These are phyloP conservation scores for Leptographium procerum DNA, from an alignment of 2,329 filamentous ascomycete genomes.

Conservation along the genomic window DNA sequence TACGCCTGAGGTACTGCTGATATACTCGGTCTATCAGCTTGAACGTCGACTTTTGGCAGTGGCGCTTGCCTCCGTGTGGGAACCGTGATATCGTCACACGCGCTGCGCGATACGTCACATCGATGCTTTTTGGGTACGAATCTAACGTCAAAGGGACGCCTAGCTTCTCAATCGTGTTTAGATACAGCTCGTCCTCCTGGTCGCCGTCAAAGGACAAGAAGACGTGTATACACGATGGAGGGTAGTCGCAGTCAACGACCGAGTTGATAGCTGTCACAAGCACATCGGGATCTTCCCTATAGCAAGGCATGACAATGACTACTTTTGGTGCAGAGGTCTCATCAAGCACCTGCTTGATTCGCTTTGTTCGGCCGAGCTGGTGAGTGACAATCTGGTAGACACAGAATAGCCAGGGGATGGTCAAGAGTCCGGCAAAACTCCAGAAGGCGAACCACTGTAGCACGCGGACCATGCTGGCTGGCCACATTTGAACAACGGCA, in stretches of 20 bases:
- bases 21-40: slow-evolving; percentile 91
- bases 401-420: slow-evolving; percentile 85
- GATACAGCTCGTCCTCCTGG: slow-evolving; percentile 76
- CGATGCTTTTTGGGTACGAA: slow-evolving; percentile 79
- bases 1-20: slow-evolving; percentile 68
- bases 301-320: slow-evolving; percentile 93
- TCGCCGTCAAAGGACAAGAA: slow-evolving; percentile 94
- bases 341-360: slow-evolving; percentile 75
- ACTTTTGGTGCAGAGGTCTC: slow-evolving; percentile 83
- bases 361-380: slow-evolving; percentile 67
- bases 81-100: slow-evolving; percentile 88
- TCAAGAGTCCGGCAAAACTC: slow-evolving; percentile 75
- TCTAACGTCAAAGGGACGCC: slow-evolving; percentile 69
- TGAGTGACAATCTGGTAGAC: slow-evolving; percentile 85
- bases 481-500: slow-evolving; percentile 62
- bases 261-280: slow-evolving; percentile 82
- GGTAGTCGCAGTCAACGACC: slow-evolving; percentile 88
- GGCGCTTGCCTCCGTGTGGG: slow-evolving; percentile 82
- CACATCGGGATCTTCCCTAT: slow-evolving; percentile 78
- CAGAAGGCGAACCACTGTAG: slow-evolving; percentile 96
- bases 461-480: slow-evolving; percentile 51
- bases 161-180: slow-evolving; percentile 74
- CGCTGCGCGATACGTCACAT: slow-evolving; percentile 71
- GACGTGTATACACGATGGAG: slow-evolving; percentile 81
- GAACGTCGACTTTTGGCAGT: slow-evolving; percentile 89